A percentile compares a stretch with the other conserved stretches of the same genome.
Conservation (phyloP, 2,329 filamentous ascomycete genomes). For the Coccinonectria pachysandricola region DNA sequence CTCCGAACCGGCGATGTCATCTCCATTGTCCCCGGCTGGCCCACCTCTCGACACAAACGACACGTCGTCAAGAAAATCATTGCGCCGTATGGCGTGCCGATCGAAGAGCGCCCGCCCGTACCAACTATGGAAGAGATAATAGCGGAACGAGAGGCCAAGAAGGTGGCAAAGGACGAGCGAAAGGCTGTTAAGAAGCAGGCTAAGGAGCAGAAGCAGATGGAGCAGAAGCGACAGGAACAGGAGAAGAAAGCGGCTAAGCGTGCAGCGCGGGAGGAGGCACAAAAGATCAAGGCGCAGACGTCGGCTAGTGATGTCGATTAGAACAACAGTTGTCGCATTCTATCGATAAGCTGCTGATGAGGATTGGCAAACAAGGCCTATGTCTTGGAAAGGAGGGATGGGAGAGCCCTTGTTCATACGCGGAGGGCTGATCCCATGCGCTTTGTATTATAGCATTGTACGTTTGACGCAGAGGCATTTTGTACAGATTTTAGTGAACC, state of each 20-base stretch:
- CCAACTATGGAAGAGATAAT: conserved; percentile 54
- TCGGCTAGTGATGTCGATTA: no score
- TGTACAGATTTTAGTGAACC: no score
- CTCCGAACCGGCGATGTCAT: conserved; percentile 67
- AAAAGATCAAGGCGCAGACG: conserved; percentile 10
- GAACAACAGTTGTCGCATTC: no score
- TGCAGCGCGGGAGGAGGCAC: conserved; percentile 13
- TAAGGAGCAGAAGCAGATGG: conserved; percentile 14
- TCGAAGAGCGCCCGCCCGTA: conserved; percentile 54
- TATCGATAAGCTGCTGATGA: no score
- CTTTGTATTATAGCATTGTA: no score
- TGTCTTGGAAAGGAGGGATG: no score
- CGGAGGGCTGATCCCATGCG: no score
- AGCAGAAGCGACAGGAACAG: conserved; percentile 16
- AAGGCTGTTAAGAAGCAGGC: conserved; percentile 25
- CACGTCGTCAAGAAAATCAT: conserved; percentile 69
- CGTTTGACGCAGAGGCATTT: no score
- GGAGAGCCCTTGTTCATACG: no score
- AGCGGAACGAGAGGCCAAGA: conserved; percentile 42
- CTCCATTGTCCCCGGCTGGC: conserved; percentile 56
- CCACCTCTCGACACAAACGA: conserved; percentile 54
- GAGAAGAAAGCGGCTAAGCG: conserved; percentile 16
- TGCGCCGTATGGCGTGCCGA: conserved; percentile 53
- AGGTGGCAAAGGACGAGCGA: conserved; percentile 46
- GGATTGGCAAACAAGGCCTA: no score